Evolutionary conservation across 129 eudicot genomes (phyloP).

Genomic region (Logfia minima): DNA sequence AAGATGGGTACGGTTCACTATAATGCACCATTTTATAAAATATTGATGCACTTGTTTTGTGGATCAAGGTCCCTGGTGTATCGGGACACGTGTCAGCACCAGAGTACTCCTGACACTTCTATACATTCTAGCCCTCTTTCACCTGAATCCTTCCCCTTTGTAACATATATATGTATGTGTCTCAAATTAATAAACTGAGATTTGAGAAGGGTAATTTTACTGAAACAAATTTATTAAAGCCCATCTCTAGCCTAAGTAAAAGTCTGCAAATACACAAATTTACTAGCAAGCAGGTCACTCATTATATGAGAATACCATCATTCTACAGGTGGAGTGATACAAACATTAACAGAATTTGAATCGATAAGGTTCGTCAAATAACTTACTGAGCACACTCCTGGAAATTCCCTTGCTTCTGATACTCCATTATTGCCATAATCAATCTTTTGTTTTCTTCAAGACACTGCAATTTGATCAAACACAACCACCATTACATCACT

Average conservation of each 20-base stretch:
- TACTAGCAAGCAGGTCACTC: not conserved
- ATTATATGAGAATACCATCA: not conserved
- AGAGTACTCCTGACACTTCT: no score
- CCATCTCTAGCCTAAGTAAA: not conserved
- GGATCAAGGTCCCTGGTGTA: not conserved
- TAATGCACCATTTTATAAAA: not conserved
- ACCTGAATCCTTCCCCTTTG: no score
- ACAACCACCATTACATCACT: conserved; percentile 14
- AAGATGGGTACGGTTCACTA: no score
- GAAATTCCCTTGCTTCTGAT: conserved; percentile 70
- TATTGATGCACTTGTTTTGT: not conserved
- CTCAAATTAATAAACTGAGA: no score
- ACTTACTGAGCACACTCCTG: conserved; percentile 92
- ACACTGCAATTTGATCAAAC: conserved; percentile 60
- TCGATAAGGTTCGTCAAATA: not conserved
- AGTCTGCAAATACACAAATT: not conserved
- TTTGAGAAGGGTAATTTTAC: not conserved
- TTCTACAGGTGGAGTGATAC: not conserved
- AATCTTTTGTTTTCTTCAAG: conserved; percentile 79
- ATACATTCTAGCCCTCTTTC: no score
- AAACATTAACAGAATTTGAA: not conserved
- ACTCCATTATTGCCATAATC: conserved; percentile 83
- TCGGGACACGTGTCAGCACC: not conserved
- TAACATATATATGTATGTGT: no score
- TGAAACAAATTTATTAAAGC: not conserved